Percentiles rank a stretch among this genome's conserved stretches.
Conservation (phyloP, 2,329 filamentous ascomycete species). For the Ploettnerulaceae sp. region DNA sequence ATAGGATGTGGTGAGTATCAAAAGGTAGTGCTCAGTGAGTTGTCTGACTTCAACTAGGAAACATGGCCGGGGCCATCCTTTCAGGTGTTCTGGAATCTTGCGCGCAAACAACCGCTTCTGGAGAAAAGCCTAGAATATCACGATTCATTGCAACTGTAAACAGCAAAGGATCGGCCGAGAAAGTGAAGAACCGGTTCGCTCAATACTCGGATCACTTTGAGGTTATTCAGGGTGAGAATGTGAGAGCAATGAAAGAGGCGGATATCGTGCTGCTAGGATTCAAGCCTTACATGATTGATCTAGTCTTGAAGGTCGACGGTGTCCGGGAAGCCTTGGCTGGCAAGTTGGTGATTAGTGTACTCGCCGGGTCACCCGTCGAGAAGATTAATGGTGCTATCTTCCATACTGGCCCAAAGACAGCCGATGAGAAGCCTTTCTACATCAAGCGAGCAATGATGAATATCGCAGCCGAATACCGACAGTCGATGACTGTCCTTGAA, state of each 20-base stretch:
- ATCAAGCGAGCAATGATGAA: constrained; percentile 82
- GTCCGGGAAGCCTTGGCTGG: constrained; percentile 69
- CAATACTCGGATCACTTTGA: constrained; percentile 26
- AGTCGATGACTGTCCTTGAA: constrained; percentile 74
- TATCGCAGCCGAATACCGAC: constrained; percentile 70
- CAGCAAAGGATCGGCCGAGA: constrained; percentile 36
- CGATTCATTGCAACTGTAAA: constrained; percentile 41
- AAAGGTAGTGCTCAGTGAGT: background rate
- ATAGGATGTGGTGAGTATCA: constrained; percentile 8
- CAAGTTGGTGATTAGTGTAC: constrained; percentile 79
- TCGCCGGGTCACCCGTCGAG: constrained; percentile 67
- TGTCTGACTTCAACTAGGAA: constrained; percentile 19
- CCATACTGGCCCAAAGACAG: background rate
- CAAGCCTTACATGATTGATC: constrained; percentile 71
- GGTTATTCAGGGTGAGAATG: constrained; percentile 51
- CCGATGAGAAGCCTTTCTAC: constrained; percentile 39
- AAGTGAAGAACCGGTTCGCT: constrained; percentile 34
- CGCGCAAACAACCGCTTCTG: constrained; percentile 9
- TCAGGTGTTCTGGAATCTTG: constrained; percentile 25
- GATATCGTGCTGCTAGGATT: constrained; percentile 76
- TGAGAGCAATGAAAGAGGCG: constrained; percentile 60
- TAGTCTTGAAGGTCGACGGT: constrained; percentile 60
- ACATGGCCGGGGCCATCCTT: constrained; percentile 29
- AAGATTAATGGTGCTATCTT: constrained; percentile 59
- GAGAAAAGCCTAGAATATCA: constrained; percentile 21